Conservation (phyloP, 148 eudicot species). For the Heliamphora exappendiculata region DNA sequence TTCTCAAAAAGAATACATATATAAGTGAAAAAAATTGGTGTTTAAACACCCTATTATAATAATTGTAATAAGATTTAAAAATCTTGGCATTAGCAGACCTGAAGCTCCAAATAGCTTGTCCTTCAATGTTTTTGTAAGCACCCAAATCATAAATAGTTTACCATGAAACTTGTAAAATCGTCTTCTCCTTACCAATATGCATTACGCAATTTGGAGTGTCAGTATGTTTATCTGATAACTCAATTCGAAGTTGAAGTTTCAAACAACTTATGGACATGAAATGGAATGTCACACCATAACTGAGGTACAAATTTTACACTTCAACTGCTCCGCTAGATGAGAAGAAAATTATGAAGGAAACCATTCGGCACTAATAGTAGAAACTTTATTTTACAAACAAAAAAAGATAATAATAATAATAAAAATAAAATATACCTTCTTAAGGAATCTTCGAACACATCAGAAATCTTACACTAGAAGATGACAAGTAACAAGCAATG, state of each 20-base stretch:
- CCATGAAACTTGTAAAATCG: background rate
- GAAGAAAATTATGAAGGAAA: no score
- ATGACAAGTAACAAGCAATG: background rate
- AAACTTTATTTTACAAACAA: background rate
- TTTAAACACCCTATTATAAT: no score
- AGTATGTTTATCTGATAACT: background rate
- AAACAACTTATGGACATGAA: background rate
- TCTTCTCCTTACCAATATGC: background rate
- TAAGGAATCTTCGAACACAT: background rate
- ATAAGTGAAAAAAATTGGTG: no score
- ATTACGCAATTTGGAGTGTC: background rate
- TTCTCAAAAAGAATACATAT: no score
- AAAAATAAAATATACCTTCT: background rate
- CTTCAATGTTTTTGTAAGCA: background rate
- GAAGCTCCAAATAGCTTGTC: background rate
- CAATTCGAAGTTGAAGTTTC: background rate
- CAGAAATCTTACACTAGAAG: background rate
- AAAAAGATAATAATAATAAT: no score
- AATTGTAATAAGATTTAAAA: background rate
- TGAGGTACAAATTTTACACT: background rate
- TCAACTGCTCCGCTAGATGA: background rate
- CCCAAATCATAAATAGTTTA: background rate
- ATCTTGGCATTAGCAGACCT: background rate
- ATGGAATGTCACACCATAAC: background rate
- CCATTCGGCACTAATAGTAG: background rate